A percentile compares a stretch with the other conserved stretches of the same genome.
Evolutionary conservation across 345 rosid genomes (phyloP).

Genomic region (Pistacia atlantica): DNA sequence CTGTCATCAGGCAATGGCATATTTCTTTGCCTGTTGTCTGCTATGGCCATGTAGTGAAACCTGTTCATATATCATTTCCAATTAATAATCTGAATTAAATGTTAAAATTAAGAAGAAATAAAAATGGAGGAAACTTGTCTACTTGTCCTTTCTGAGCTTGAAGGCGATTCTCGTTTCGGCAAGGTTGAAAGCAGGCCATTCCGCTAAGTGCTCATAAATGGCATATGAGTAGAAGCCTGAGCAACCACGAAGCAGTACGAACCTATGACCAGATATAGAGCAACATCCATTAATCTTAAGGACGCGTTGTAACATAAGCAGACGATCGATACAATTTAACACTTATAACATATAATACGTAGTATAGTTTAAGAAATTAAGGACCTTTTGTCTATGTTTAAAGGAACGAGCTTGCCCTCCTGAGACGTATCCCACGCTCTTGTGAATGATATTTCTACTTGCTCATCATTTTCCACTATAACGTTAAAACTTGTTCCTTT

Average conservation of each 20-base stretch:
- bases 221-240: constrained; percentile 92
- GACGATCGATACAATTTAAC: no score
- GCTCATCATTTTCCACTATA: constrained; percentile 48
- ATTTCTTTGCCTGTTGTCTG: constrained; percentile 48
- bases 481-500: constrained; percentile 59
- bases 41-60: constrained; percentile 57
- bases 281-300: no score
- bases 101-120: background rate
- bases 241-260: constrained; percentile 69
- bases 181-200: constrained; percentile 86
- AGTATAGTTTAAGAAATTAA: no score
- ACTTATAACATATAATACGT: no score
- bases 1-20: constrained; percentile 62
- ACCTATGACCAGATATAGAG: constrained; percentile 37
- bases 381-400: constrained; percentile 73
- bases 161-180: constrained; percentile 75
- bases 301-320: no score
- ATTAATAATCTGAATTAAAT: background rate
- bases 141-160: constrained; percentile 86
- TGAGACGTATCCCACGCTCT: constrained; percentile 55
- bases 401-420: constrained; percentile 44
- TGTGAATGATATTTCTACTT: constrained; percentile 63
- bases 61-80: constrained; percentile 18
- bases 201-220: constrained; percentile 65
- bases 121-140: background rate